Conservation (phyloP, 2,329 filamentous ascomycete species). For the Aplosporella prunicola region DNA sequence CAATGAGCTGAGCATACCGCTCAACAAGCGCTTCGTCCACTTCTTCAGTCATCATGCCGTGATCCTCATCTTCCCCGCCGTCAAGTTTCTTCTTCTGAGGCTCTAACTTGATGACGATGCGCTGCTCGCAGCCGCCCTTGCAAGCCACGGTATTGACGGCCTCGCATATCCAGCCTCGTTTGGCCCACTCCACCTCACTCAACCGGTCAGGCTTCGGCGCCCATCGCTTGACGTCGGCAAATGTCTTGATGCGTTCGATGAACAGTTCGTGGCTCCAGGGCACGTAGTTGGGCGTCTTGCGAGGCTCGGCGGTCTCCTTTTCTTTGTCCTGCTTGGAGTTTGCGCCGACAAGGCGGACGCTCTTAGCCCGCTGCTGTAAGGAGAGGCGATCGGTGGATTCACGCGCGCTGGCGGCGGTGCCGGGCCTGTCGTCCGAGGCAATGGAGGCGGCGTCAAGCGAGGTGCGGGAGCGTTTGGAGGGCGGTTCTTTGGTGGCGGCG, state of each 20-base stretch:
- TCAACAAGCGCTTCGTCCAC: slow-evolving; percentile 59
- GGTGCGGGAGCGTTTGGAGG: slow-evolving; percentile 26
- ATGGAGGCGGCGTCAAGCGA: slow-evolving; percentile 14
- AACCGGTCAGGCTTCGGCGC: slow-evolving; percentile 81
- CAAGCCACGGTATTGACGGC: slow-evolving; percentile 68
- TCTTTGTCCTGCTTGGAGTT: slow-evolving; percentile 7
- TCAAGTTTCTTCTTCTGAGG: slow-evolving; percentile 41
- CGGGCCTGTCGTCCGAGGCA: slow-evolving; percentile 13
- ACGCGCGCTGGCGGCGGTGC: slow-evolving; percentile 1
- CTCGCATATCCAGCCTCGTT: slow-evolving; percentile 80
- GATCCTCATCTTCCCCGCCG: slow-evolving; percentile 41
- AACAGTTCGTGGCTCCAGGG: slow-evolving; percentile 80
- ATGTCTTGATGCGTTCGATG: slow-evolving; percentile 71
- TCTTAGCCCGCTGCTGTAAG: slow-evolving; percentile 12
- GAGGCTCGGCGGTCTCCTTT: slow-evolving; percentile 17
- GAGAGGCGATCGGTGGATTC: slow-evolving; percentile 5
- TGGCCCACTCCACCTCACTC: slow-evolving; percentile 90
- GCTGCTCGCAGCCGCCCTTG: slow-evolving; percentile 67
- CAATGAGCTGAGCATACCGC: slow-evolving; percentile 64
- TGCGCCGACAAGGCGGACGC: slow-evolving; percentile 22
- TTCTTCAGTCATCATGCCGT: slow-evolving; percentile 28
- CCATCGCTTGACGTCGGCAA: slow-evolving; percentile 86
- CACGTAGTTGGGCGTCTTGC: slow-evolving; percentile 59
- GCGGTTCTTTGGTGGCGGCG: slow-evolving; percentile 19
- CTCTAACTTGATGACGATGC: slow-evolving; percentile 67